Base-by-base conservation (phyloP, 257 asterid species). In the Leptodermis oblonga region DNA sequence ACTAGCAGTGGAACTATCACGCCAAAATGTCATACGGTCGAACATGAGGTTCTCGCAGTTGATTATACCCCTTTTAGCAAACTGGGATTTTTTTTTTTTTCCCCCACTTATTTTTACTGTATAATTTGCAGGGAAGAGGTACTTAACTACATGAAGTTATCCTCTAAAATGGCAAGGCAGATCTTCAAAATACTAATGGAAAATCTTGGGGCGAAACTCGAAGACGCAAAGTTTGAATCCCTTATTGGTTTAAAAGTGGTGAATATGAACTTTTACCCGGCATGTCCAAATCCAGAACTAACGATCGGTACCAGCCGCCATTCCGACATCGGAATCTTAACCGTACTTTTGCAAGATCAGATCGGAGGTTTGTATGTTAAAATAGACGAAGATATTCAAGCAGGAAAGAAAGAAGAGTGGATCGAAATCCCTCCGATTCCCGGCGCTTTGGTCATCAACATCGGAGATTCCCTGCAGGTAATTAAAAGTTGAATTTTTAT, bases 391-490 rank as follows among this genome's bases (percentile, higher is more conserved):
- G 53, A 64, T 41, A 15, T 60, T 30, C 26, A 13, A 60, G 6
- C 28, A 5, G 65, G 25, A 17, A 60, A 17, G 45, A 60, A 60
- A 48, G 70, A 42, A 42, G 70, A 65, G 39, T 65, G 70, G 70
- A 26, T 65, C 7, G 23, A 23, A 0, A 65, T 65, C 34, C 70
- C 70, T 25, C 58, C 70, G 5, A 41, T 65, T 25, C 58, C 70
- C 0, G 70, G 41, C 12, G 54, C 70, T 28, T 26, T 65, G 37
- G 54, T 65, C 41, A 26, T 65, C 26, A 65, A 65, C 2, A 23
- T 43, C 45, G 70, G 70, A 25, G 70, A 65, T 45, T 33, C 56
- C 17, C 17, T 65, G 15, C 70, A 65, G 70, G 70, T 65, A n/a
- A n/a, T n/a, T n/a, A n/a, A n/a, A n/a, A n/a, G n/a, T n/a, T n/a